A percentile compares a stretch with the other conserved stretches of the same genome.
These are phyloP conservation scores for Glycine latifolia DNA, from an alignment of 306 rosid genomes.

Conservation along the genomic window DNA sequence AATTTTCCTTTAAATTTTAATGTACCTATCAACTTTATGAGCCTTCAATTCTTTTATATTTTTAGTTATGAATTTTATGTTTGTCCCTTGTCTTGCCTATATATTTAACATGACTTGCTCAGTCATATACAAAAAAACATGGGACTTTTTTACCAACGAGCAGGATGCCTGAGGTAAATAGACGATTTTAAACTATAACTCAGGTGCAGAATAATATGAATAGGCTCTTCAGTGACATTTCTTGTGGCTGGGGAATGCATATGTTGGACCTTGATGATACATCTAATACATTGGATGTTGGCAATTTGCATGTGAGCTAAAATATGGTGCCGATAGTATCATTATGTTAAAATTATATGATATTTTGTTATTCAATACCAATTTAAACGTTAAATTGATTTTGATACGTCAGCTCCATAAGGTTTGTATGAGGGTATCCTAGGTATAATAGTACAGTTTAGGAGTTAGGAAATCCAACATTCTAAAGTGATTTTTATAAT, in stretches of 20 bases:
- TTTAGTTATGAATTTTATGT: not conserved
- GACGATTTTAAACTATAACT: not conserved
- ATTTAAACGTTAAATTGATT: constrained; percentile 11
- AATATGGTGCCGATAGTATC: not conserved
- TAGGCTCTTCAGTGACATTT: too few species aligned
- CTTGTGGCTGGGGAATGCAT: too few species aligned
- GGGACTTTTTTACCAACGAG: constrained; percentile 98
- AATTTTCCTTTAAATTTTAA: constrained; percentile 23
- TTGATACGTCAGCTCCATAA: not conserved
- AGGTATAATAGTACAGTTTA: not conserved
- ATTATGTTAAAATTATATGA: not conserved
- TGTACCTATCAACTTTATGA: not conserved
- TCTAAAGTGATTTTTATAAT: constrained; percentile 12
- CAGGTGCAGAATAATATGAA: constrained; percentile 21
- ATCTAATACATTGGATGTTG: too few species aligned
- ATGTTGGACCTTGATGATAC: too few species aligned
- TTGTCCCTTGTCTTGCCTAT: constrained; percentile 18
- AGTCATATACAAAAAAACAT: constrained; percentile 94
- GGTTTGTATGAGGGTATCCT: not conserved
- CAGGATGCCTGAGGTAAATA: constrained; percentile 82
- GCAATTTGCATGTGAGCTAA: too few species aligned
- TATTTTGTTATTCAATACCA: not conserved
- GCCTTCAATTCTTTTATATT: constrained; percentile 16
- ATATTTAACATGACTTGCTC: constrained; percentile 73
- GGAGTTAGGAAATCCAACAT: not conserved